phyloP scores from a whole-genome alignment of 2,329 filamentous ascomycete genomes.

The Stemphylium vesicarium region DNA sequence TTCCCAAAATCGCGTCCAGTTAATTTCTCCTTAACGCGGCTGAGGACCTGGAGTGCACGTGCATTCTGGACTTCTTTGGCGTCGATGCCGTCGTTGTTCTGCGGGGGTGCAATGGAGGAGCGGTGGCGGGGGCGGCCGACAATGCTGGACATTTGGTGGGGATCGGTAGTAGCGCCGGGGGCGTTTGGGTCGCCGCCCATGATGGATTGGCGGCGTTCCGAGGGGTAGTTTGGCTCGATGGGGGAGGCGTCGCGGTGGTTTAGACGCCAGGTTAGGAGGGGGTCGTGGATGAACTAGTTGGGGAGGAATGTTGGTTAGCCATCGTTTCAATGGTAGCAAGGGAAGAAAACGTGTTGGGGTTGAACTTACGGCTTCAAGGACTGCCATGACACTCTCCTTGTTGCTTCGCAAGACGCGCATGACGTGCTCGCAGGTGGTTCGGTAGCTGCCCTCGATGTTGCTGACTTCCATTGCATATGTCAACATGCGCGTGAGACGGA shows the following conservation, averaged over 20 bases:
- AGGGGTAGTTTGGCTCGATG: slow-evolving; percentile 64
- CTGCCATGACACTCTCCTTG: slow-evolving; percentile 98
- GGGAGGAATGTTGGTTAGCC: slow-evolving; percentile 18
- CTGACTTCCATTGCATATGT: slow-evolving; percentile 99
- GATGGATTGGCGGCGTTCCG: slow-evolving; percentile 66
- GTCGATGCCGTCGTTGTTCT: slow-evolving; percentile 49
- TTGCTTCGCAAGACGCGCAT: slow-evolving; percentile 97
- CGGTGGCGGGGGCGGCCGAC: slow-evolving; percentile 45
- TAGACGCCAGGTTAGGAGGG: slow-evolving; percentile 96
- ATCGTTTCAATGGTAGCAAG: too few species aligned
- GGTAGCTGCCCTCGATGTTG: slow-evolving; percentile 98
- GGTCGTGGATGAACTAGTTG: slow-evolving; percentile 92
- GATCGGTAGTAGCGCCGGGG: slow-evolving; percentile 18
- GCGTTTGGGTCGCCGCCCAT: slow-evolving; percentile 53
- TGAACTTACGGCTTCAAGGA: slow-evolving; percentile 91
- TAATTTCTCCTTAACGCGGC: slow-evolving; percentile 92
- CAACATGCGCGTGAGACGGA: slow-evolving; percentile 97
- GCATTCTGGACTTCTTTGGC: slow-evolving; percentile 86
- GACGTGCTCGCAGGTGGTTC: slow-evolving; percentile 96
- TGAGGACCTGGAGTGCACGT: slow-evolving; percentile 86
- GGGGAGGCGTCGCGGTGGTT: slow-evolving; percentile 65
- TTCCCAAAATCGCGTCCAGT: slow-evolving; percentile 92
- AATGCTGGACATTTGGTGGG: slow-evolving; percentile 37
- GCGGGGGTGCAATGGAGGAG: slow-evolving; percentile 37
- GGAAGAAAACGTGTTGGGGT: too few species aligned